Percentiles rank a stretch among this genome's conserved stretches.
phyloP scores from a whole-genome alignment of 2,329 filamentous ascomycete species.

The Colletotrichum viniferum region DNA sequence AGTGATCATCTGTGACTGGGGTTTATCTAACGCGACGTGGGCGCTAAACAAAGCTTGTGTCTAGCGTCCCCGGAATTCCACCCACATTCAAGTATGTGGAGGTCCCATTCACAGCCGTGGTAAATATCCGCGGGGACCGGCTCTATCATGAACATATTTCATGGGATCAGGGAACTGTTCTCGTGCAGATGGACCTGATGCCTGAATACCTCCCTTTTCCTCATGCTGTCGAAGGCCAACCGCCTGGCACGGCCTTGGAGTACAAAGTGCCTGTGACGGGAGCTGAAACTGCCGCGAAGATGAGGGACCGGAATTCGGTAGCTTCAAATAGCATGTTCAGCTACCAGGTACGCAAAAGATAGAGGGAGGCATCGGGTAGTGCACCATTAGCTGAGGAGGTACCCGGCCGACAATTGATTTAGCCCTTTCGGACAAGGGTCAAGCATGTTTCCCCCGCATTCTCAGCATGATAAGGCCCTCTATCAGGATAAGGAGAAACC shows the following conservation, averaged over 20 bases:
- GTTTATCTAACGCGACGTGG: conserved; percentile 70
- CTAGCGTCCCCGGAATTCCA: conserved; percentile 56
- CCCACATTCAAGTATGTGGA: conserved; percentile 57
- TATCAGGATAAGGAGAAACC: neutral
- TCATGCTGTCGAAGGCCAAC: neutral
- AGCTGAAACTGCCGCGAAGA: conserved; percentile 32
- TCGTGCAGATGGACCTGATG: conserved; percentile 61
- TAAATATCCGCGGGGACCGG: conserved; percentile 65
- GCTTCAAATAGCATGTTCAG: conserved; percentile 33
- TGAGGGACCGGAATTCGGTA: conserved; percentile 30
- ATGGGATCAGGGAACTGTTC: conserved; percentile 69
- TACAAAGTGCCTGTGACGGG: conserved; percentile 35
- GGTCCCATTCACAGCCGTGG: conserved; percentile 65
- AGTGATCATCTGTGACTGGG: neutral
- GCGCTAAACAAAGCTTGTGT: neutral
- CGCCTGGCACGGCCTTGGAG: conserved; percentile 20
- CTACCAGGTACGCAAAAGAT: neutral
- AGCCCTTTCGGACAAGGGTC: neutral
- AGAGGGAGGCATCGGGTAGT: neutral
- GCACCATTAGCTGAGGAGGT: neutral
- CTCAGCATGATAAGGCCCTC: neutral
- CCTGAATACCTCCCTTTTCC: conserved; percentile 66
- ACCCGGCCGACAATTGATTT: neutral
- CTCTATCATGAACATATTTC: conserved; percentile 67
- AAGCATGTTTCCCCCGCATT: neutral